These are phyloP conservation scores for Strobilomyces echinocephalus DNA, from an alignment of 768 basidiomycete species.

Conservation along the genomic window DNA sequence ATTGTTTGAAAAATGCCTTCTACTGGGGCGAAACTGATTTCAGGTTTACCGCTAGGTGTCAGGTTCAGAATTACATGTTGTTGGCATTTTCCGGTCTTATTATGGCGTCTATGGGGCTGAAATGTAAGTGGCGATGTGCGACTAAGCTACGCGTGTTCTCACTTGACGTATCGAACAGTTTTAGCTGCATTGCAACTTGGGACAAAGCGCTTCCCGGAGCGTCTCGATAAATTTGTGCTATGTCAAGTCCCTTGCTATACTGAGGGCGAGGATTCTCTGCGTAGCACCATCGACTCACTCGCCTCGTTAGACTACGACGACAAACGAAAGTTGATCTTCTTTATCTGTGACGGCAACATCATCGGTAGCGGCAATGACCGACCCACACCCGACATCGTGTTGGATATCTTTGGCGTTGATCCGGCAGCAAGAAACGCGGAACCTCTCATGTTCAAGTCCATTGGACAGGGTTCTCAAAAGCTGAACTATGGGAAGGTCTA, in stretches of 20 bases:
- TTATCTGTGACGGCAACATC: conserved; percentile 70
- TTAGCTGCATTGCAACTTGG: conserved; percentile 60
- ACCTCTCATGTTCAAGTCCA: conserved; percentile 62
- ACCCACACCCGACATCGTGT: conserved; percentile 60
- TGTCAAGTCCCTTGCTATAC: conserved; percentile 71
- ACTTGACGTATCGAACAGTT: conserved; percentile 36
- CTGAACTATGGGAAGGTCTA: conserved; percentile 70
- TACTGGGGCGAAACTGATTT: conserved; percentile 55
- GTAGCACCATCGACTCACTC: conserved; percentile 64
- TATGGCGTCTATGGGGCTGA: conserved; percentile 51
- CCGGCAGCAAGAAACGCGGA: conserved; percentile 58
- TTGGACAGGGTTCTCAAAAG: conserved; percentile 62
- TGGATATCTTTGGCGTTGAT: conserved; percentile 66
- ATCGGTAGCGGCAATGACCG: conserved; percentile 66
- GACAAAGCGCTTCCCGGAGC: conserved; percentile 57
- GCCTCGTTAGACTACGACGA: conserved; percentile 64
- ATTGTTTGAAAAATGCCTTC: conserved; percentile 60
- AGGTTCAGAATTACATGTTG: conserved; percentile 58
- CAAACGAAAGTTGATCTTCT: conserved; percentile 62
- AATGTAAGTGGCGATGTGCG: conserved; percentile 43
- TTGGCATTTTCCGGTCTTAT: conserved; percentile 52
- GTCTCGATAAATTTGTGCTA: conserved; percentile 64
- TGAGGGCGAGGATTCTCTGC: conserved; percentile 65
- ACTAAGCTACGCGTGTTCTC: neutral
- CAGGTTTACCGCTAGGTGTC: conserved; percentile 49